These are phyloP conservation scores for Cardamine resedifolia DNA, from an alignment of 345 rosid genomes.

Conservation along the genomic window DNA sequence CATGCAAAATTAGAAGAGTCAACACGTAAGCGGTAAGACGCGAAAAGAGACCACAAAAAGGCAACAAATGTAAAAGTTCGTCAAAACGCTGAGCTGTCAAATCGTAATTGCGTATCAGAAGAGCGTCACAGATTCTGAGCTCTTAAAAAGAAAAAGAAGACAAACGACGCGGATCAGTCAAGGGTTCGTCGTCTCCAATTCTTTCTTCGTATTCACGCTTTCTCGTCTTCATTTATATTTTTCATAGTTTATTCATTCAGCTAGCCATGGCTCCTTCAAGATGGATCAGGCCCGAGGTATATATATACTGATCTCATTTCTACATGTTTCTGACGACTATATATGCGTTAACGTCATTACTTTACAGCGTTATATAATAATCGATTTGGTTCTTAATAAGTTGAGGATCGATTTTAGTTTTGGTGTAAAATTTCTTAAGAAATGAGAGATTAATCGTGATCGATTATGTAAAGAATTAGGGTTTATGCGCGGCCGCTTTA, in stretches of 20 bases:
- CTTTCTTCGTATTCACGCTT: slow-evolving; percentile 20
- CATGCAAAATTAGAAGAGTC: too few relatives aligned
- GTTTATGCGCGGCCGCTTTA: background rate
- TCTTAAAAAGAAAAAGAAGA: background rate
- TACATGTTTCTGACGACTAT: background rate
- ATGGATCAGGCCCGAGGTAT: slow-evolving; percentile 33
- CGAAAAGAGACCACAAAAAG: too few relatives aligned
- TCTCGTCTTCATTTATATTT: background rate
- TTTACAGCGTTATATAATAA: background rate
- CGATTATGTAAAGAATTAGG: background rate
- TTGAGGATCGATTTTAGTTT: background rate
- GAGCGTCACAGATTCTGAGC: too few relatives aligned
- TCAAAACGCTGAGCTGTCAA: too few relatives aligned
- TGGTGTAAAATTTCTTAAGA: background rate
- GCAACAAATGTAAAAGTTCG: too few relatives aligned
- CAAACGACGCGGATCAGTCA: background rate
- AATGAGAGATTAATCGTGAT: background rate
- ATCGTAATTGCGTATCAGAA: too few relatives aligned
- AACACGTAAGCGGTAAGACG: too few relatives aligned
- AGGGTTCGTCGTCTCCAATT: background rate
- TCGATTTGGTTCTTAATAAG: background rate
- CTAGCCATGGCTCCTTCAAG: slow-evolving; percentile 13
- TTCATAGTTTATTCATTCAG: background rate
- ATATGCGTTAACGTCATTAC: too few relatives aligned
- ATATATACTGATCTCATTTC: background rate